Percentiles rank a stretch among this genome's conserved stretches.
Conservation (phyloP, 371 early-diverging fungal genomes). For the Syncephalastrum monosporum region DNA sequence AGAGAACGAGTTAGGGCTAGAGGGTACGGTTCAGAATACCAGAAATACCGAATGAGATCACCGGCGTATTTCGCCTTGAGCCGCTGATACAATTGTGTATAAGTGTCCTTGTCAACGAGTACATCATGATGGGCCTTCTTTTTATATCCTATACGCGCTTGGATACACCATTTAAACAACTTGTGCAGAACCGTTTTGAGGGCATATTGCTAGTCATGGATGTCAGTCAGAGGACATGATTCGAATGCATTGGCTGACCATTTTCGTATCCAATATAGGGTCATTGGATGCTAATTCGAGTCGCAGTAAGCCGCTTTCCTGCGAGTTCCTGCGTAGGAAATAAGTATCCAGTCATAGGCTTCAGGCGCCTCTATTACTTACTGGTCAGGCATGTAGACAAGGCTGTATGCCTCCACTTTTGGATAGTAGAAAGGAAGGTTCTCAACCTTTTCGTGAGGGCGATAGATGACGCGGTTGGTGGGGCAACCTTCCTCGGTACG, state of each 20-base stretch:
- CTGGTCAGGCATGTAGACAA: conserved; percentile 18
- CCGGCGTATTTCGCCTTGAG: conserved; percentile 70
- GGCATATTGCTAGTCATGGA: conserved; percentile 49
- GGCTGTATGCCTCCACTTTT: conserved; percentile 57
- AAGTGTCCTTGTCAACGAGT: conserved; percentile 67
- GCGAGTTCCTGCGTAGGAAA: too few species aligned
- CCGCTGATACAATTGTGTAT: conserved; percentile 56
- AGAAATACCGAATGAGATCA: conserved; percentile 39
- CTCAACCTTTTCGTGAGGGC: conserved; percentile 1
- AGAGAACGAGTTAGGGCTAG: background rate
- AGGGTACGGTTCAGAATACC: background rate
- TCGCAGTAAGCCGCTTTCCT: conserved; percentile 15
- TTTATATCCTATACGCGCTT: conserved; percentile 69
- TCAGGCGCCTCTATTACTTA: too few species aligned
- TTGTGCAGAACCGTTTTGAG: conserved; percentile 65
- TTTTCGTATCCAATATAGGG: conserved; percentile 33
- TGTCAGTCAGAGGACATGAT: background rate
- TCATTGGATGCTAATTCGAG: conserved; percentile 22
- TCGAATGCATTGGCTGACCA: conserved; percentile 33
- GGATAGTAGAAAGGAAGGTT: conserved; percentile 76
- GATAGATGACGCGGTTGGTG: conserved; percentile 12
- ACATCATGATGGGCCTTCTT: conserved; percentile 73
- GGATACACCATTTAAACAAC: conserved; percentile 79
- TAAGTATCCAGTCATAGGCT: too few species aligned
- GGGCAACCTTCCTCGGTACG: background rate